A percentile compares a stretch with the other conserved stretches of the same genome.
phyloP scores from a whole-genome alignment of 2,329 filamentous ascomycete genomes.

The Bipolaris gigantea region DNA sequence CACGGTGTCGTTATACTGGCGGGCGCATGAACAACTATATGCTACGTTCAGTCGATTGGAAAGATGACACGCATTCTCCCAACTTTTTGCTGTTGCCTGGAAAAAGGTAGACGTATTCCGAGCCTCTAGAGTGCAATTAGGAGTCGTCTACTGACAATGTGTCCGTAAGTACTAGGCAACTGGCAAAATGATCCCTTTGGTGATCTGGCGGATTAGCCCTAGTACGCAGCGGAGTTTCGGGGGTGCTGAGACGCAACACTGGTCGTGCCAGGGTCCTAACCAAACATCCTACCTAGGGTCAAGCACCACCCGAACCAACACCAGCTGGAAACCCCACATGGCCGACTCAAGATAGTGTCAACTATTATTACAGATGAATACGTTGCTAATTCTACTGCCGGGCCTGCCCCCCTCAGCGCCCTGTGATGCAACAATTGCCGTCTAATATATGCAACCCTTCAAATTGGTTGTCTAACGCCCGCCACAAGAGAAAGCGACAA shows the following conservation, averaged over 20 bases:
- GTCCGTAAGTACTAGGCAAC: constrained; percentile 1
- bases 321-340: neutral
- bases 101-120: neutral
- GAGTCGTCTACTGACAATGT: neutral
- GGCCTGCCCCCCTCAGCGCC: constrained; percentile 30
- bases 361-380: constrained; percentile 20
- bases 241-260: constrained; percentile 11
- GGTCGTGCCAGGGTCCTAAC: constrained; percentile 4
- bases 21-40: constrained; percentile 31
- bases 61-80: constrained; percentile 33
- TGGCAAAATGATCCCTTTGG: neutral
- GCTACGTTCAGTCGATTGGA: constrained; percentile 28
- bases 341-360: constrained; percentile 3
- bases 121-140: neutral
- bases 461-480: constrained; percentile 23
- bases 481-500: constrained; percentile 11
- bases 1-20: constrained; percentile 25
- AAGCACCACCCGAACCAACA: neutral
- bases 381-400: constrained; percentile 17
- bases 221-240: constrained; percentile 17
- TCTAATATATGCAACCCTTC: constrained; percentile 39
- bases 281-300: constrained; percentile 3
- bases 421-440: constrained; percentile 32
- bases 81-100: constrained; percentile 14
- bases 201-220: constrained; percentile 11